Base-by-base conservation (phyloP, 768 basidiomycete species). In the Suillus plorans region DNA sequence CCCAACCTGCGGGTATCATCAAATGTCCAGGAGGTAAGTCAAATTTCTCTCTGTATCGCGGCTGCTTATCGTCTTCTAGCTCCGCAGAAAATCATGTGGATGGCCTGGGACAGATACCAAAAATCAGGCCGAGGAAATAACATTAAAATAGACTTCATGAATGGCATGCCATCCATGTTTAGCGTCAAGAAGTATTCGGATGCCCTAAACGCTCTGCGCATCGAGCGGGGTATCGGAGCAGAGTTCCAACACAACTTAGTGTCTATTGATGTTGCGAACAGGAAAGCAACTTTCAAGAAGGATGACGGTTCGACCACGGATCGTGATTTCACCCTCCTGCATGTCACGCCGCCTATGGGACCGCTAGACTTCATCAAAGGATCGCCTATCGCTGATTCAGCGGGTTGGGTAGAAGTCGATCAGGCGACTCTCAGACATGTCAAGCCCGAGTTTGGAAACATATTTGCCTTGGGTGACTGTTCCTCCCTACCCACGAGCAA, bases 91-190 rank as follows among this genome's bases (percentile, higher is more conserved):
- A 91, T 95, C 62, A 95, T 97, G 92, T 97, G 94, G 94, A 94
- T 95, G 91, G 91, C 92, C 56, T 94, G 92, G 91, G 92, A 95
- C 73, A 81, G 87, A 57, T 94, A 84, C 74, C 82, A 83, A 63
- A 81, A 76, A 72, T 90, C 90, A 10, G 81, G 82, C 3, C 84
- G 90, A 22, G 74, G 79, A 18, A 80, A 83, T 58, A 81, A 84
- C 57, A 82, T 91, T 69, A 81, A 86, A 60, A 73, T 91, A 66
- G 86, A 92, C 64, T 97, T 97, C 74, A 90, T 90, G 75, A 93
- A 89, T 34, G 95, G 94, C 66, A 91, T 90, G 91, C 94, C 95
- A 20, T 85, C 90, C 50, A 99, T 99, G 96, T 99, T 99, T 79
- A 86, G 88, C 69, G 96, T 97, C 62, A 95, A 95, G 72, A 96